Base-by-base conservation (phyloP, 441 rosid species). In the Eutrema salsugineum region DNA sequence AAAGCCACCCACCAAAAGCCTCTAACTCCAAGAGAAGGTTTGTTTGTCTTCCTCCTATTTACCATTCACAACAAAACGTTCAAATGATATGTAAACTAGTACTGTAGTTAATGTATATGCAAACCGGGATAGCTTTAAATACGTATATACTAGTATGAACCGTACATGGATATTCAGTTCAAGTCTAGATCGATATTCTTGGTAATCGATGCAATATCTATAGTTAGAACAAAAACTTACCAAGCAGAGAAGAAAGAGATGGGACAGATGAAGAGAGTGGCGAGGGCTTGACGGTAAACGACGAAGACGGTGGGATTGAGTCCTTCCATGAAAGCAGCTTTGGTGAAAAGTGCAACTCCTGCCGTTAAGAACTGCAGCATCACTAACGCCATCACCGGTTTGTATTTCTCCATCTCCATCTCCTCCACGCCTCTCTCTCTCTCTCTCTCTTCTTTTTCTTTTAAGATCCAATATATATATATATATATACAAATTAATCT, bases 261-360 rank as follows among this genome's bases (percentile, higher is more conserved):
- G 9, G 94, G 90, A 2, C 79, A 82, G 55, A 83, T 80, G 44
- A 79, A 65, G 48, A 86, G 68, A 56, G 96, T 76, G 9, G 93
- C 91, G 1, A 83, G 39, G 77, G 77, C 83, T 66, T 85, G 89
- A 43, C 93, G 77, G 57, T 86, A 87, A 66, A 85, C 83, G 0
- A 83, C 84, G 62, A 85, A 83, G 14, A 87, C 81, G 46, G 82
- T 77, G n/a, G 88, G 88, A 44, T 68, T 86, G 65, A 85, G 68
- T 20, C 96, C 93, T 63, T 79, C 79, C 19, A 78, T 44, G 54
- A 87, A 68, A 27, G 86, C 86, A 32, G 83, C 88, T 69, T 80
- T 82, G 4, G 84, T 78, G 63, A 77, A 68, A 51, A 86, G 85
- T 46, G 84, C 57, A 65, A 79, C 69, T 6, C 74, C 84, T 19